Conservation (phyloP, 1,284 basidiomycete genomes). For the Pseudozyma sp. region DNA sequence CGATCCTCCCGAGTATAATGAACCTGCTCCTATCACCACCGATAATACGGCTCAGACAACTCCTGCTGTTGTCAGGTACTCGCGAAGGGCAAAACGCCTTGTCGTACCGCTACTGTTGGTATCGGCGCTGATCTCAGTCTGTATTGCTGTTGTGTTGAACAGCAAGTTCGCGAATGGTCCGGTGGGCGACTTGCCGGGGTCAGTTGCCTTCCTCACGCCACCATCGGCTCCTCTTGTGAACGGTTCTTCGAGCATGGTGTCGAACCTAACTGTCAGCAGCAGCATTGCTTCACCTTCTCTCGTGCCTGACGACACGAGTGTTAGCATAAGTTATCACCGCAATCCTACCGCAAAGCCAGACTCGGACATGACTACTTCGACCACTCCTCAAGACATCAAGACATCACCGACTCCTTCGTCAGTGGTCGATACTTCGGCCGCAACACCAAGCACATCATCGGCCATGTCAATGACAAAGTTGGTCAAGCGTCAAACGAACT, state of each 20-base stretch:
- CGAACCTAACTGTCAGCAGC: background rate
- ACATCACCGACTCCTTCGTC: background rate
- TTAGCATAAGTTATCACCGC: background rate
- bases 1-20: conserved; percentile 18
- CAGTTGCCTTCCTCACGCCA: background rate
- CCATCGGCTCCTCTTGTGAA: background rate
- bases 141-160: conserved; percentile 29
- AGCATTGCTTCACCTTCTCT: too few species aligned
- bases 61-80: conserved; percentile 3
- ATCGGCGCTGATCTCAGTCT: conserved; percentile 12
- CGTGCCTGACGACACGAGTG: background rate
- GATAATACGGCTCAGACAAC: background rate
- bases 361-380: background rate
- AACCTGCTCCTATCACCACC: background rate
- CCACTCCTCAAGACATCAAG: background rate
- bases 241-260: background rate
- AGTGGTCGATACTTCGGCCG: background rate
- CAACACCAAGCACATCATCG: background rate
- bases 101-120: conserved; percentile 18
- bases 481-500: conserved; percentile 17
- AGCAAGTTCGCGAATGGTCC: conserved; percentile 23
- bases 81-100: conserved; percentile 18
- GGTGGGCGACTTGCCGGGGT: background rate
- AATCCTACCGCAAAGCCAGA: background rate
- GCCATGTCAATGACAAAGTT: conserved; percentile 16